Evolutionary conservation across 2,329 filamentous ascomycete species (phyloP).

Genomic region (Sarocladium strictum): DNA sequence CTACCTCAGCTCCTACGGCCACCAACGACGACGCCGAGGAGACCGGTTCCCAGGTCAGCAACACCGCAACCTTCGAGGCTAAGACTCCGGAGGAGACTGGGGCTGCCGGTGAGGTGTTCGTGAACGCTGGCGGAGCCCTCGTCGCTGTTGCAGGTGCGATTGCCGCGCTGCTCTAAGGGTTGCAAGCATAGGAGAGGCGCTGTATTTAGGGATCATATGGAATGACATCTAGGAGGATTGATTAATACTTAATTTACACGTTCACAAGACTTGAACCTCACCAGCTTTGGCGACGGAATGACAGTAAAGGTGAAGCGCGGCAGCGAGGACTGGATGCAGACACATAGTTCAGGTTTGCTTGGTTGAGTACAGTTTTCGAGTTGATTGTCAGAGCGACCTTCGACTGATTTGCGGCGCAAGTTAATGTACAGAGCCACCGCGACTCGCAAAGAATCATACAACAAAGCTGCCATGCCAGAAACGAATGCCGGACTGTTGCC

Average conservation of each 20-base stretch:
- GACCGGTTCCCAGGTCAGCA: slow-evolving; percentile 17
- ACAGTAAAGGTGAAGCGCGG: too few relatives aligned
- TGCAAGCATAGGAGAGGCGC: not conserved
- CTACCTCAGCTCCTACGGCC: slow-evolving; percentile 14
- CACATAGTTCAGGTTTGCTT: too few relatives aligned
- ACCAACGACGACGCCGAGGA: slow-evolving; percentile 16
- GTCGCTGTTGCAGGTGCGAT: slow-evolving; percentile 32
- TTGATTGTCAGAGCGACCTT: not conserved
- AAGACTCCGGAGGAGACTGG: slow-evolving; percentile 13
- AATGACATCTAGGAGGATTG: not conserved
- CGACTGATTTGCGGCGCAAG: not conserved
- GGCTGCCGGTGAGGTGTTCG: slow-evolving; percentile 23
- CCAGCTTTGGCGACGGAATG: too few relatives aligned
- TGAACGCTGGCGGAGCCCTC: slow-evolving; percentile 27
- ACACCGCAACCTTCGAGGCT: slow-evolving; percentile 18
- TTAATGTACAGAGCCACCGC: slow-evolving; percentile 1
- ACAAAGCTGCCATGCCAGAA: not conserved
- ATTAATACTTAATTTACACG: slow-evolving; percentile 1
- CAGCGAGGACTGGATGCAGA: too few relatives aligned
- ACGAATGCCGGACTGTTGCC: not conserved
- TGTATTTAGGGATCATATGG: not conserved
- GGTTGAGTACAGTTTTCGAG: not conserved
- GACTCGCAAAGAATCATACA: not conserved
- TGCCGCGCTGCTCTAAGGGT: slow-evolving; percentile 29
- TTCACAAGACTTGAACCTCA: not conserved